A percentile compares a stretch with the other conserved stretches of the same genome.
Evolutionary conservation across 768 basidiomycete species (phyloP).

Genomic region (Leccinellum luteum): DNA sequence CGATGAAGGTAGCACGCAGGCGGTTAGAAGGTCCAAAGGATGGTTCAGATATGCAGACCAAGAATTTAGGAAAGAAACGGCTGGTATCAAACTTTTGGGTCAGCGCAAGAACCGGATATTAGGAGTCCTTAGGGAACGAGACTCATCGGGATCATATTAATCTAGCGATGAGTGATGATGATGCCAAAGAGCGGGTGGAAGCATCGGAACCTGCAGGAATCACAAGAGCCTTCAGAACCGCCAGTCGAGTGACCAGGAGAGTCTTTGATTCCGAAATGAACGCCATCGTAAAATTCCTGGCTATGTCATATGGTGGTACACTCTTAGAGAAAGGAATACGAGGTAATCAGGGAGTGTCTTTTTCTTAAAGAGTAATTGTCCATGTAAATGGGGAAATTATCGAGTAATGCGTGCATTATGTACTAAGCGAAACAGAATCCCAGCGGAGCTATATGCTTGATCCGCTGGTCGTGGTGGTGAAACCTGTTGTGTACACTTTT

Average conservation of each 20-base stretch:
- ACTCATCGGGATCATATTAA: no score
- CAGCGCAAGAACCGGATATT: background rate
- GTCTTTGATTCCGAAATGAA: background rate
- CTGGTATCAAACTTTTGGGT: background rate
- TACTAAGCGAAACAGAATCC: background rate
- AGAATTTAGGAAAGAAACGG: background rate
- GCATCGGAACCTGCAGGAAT: no score
- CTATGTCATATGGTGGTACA: background rate
- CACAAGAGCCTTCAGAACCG: background rate
- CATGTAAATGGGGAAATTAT: slow-evolving; percentile 5
- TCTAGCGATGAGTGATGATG: no score
- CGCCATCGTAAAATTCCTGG: background rate
- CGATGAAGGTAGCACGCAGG: background rate
- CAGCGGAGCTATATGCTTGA: slow-evolving; percentile 23
- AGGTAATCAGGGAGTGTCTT: background rate
- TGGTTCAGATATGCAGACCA: no score
- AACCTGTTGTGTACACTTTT: slow-evolving; percentile 15
- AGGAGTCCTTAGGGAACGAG: background rate
- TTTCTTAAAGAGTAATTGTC: slow-evolving; percentile 4
- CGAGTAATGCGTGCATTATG: background rate
- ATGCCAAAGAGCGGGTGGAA: no score
- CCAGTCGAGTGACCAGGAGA: no score
- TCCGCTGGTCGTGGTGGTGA: slow-evolving; percentile 31
- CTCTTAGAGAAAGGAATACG: background rate
- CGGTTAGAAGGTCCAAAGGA: background rate